Evolutionary conservation across 139 green algal species (phyloP).

Genomic region (Coelastrella sp.): DNA sequence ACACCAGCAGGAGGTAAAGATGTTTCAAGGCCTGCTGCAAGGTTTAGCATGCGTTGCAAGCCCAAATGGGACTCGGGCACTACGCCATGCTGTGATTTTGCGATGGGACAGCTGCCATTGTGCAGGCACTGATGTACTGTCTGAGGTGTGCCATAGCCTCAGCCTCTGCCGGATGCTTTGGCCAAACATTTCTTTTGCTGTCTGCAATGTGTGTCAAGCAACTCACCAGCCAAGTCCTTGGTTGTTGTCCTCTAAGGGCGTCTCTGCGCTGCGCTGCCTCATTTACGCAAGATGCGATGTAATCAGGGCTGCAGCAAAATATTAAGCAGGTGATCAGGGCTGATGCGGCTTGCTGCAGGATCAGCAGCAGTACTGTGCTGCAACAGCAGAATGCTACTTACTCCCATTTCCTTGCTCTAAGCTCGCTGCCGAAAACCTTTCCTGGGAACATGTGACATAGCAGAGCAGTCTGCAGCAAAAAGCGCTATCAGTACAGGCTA

Average conservation of each 20-base stretch:
- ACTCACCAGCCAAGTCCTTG: slow-evolving; percentile 69
- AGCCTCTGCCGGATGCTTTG: too few relatives aligned
- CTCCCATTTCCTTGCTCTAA: slow-evolving; percentile 79
- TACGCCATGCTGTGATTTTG: too few relatives aligned
- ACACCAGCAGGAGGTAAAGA: background rate
- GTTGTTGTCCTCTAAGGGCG: slow-evolving; percentile 71
- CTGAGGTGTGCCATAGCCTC: too few relatives aligned
- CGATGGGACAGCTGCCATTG: too few relatives aligned
- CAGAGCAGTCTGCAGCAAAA: slow-evolving; percentile 66
- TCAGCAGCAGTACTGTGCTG: background rate
- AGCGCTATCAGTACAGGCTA: background rate
- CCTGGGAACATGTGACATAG: slow-evolving; percentile 77
- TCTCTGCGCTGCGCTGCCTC: slow-evolving; percentile 79
- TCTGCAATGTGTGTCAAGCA: background rate
- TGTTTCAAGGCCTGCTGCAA: too few relatives aligned
- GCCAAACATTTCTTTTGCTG: background rate
- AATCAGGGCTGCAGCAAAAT: slow-evolving; percentile 74
- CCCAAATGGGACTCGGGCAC: too few relatives aligned
- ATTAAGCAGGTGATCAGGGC: background rate
- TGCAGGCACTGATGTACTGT: too few relatives aligned
- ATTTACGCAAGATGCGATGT: slow-evolving; percentile 79
- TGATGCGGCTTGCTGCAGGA: background rate
- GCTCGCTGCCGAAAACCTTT: slow-evolving; percentile 77
- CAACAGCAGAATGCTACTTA: slow-evolving; percentile 54
- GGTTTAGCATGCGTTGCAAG: too few relatives aligned